Base-by-base conservation (phyloP, 1,284 basidiomycete genomes). In the Trichosporon faecale region DNA sequence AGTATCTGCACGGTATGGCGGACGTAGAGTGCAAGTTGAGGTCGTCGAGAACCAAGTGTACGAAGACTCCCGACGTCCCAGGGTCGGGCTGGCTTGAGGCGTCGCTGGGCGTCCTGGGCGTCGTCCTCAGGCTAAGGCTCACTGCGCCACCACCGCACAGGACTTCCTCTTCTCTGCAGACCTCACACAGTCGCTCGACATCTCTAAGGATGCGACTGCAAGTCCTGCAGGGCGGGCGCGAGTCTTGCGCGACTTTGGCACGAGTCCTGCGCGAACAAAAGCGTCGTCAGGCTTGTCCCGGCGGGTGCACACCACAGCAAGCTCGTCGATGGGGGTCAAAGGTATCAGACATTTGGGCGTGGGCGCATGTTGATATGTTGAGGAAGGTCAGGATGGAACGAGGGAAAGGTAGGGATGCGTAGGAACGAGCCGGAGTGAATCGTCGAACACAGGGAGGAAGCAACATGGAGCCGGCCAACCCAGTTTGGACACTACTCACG, bases 381-480 rank as follows among this genome's bases (percentile, higher is more conserved):
- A 60, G 33, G 40, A 33, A 63, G 66, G 29, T 23, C 29, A 33
- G 21, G 63, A 37, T 29, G 35, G 21, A 46, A n/a, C 37, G 18
- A n/a, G 44, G 49, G 11, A 61, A 21, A 11, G 27, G 21, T 29
- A 29, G 23, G 44, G 55, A 14, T 14, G 27, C 16, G 55, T 31
- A 60, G 55, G 55, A 60, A 60, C 55, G 55, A 31, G 55, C 55
- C 55, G 55, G 55, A 60, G 55, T 60, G 49, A 52, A 52, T 52
- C 49, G 49, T 9, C 49, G 49, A 9, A 2, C 7, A 52, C 49
- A 52, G 49, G 49, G 49, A 7, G 12, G 21, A 52, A 4, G 49
- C 49, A 52, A 21, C 8, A 52, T 23, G 21, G 27, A 7, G n/a
- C 25, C 55, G 55, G 4, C 55, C 49, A 52, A 52, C 49, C 49